phyloP scores from a whole-genome alignment of 1,284 basidiomycete species.

The Leccinum subfulvum region DNA sequence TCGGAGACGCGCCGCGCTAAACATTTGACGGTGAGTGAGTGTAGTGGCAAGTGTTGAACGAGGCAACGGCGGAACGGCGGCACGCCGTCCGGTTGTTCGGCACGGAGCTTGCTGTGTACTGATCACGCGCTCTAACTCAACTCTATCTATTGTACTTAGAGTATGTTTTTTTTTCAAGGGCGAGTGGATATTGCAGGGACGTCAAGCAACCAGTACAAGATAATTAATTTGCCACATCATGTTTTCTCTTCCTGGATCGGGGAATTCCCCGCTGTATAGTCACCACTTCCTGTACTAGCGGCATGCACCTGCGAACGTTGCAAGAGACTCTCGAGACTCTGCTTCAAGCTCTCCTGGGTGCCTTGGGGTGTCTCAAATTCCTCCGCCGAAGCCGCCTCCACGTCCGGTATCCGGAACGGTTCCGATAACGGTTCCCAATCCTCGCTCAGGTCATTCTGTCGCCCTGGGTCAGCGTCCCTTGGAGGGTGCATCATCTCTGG shows the following conservation, averaged over 20 bases:
- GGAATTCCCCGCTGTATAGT: neutral
- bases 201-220: constrained; percentile 7
- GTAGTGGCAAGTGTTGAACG: neutral
- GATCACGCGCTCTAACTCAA: neutral
- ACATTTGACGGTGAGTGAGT: constrained; percentile 1
- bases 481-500: constrained; percentile 24
- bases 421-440: constrained; percentile 30
- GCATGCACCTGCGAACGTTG: constrained; percentile 12
- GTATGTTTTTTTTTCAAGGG: neutral
- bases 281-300: neutral
- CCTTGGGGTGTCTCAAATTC: constrained; percentile 8
- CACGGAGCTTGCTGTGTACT: constrained; percentile 12
- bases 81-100: constrained; percentile 8
- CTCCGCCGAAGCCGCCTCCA: neutral
- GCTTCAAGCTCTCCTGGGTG: constrained; percentile 21
- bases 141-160: neutral
- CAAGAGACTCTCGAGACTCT: constrained; percentile 26
- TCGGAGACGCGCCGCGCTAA: constrained; percentile 4
- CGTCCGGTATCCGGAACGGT: constrained; percentile 3
- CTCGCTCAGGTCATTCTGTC: neutral
- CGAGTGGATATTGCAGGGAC: neutral
- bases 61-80: neutral
- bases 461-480: constrained; percentile 8
- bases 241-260: neutral
- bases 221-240: neutral